A percentile compares a stretch with the other conserved stretches of the same genome.
Conservation (phyloP, 495 filamentous ascomycete species). For the Oidiodendron maius region DNA sequence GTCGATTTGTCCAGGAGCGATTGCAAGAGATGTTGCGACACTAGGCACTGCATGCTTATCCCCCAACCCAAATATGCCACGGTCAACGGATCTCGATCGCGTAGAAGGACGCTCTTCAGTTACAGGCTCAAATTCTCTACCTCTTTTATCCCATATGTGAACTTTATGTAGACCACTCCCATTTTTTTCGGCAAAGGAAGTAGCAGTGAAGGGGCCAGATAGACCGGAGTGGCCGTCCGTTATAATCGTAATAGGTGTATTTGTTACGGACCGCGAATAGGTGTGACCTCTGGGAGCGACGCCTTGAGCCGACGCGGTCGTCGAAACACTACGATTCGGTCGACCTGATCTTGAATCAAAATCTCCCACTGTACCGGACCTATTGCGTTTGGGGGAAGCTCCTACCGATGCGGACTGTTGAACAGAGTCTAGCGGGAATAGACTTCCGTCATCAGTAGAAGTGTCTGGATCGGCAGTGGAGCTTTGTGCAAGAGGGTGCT, state of each 20-base stretch:
- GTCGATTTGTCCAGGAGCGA: constrained; percentile 20
- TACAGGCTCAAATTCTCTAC: constrained; percentile 17
- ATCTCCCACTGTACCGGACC: constrained; percentile 43
- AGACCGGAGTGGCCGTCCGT: not conserved
- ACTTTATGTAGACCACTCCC: constrained; percentile 51
- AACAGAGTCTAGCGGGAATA: constrained; percentile 30
- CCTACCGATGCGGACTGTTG: constrained; percentile 27
- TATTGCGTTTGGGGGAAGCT: constrained; percentile 33
- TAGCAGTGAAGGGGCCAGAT: constrained; percentile 18
- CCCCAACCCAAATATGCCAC: constrained; percentile 42
- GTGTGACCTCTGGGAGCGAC: constrained; percentile 21
- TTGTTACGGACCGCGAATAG: constrained; percentile 24
- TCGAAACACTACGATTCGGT: constrained; percentile 24
- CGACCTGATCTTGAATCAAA: constrained; percentile 58
- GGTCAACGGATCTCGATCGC: constrained; percentile 50
- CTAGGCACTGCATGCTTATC: constrained; percentile 58
- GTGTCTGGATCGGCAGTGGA: constrained; percentile 66
- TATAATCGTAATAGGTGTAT: not conserved
- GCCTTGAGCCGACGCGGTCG: constrained; percentile 26
- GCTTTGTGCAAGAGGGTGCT: constrained; percentile 78
- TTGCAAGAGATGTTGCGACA: constrained; percentile 28
- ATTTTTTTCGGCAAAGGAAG: constrained; percentile 36
- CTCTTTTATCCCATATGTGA: constrained; percentile 14
- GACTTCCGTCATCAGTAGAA: constrained; percentile 32
- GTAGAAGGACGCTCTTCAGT: constrained; percentile 30